Evolutionary conservation across 306 rosid genomes (phyloP), one percentile per base, ranked within the genome.

Genomic region (Malus asiatica): DNA sequence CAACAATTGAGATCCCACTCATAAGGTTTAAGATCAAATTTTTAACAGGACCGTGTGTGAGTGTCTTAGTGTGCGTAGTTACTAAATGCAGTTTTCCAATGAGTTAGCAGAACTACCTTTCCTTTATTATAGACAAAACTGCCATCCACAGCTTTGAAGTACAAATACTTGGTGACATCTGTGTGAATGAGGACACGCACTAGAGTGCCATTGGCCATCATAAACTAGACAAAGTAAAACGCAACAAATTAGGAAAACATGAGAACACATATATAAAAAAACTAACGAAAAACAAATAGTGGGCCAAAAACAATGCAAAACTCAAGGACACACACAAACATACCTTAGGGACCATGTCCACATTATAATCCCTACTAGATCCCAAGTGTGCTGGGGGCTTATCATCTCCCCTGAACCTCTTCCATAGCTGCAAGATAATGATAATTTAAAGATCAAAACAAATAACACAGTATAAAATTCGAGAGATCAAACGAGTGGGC

Each of bases 111-210:
- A 9, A 59, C 13, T 66, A 91, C 98, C 93, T 92, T 95, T 77
- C 88, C 93, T 73, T 90, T 92, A 75, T 95, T 92, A 78, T 75
- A 95, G 48, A 87, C 91, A 55, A 62, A 85, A 83, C 89, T 78
- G 3, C 91, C 89, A 81, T 95, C 99, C 69, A 92, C 99, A 38
- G 99, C 99, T 81, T 92, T 96, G 73, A 96, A 96, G 72, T 81
- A 89, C 82, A 96, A 86, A 86, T 96, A 96, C 89, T 96, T 96
- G 22, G 99, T 96, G 46, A 96, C 99, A 81, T 92, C 91, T 3
- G 99, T 96, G 72, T 96, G 98, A 70, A 92, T 96, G 61, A 96
- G 99, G 52, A 92, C 99, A 66, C 99, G 92, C 64, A 96, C 99
- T 40, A 96, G 87, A 74, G 85, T 89, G 32, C 98, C 99, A 82